These are phyloP conservation scores for Suhomyces choctaworum DNA, from an alignment of 1,139 yeast genomes.

Conservation along the genomic window DNA sequence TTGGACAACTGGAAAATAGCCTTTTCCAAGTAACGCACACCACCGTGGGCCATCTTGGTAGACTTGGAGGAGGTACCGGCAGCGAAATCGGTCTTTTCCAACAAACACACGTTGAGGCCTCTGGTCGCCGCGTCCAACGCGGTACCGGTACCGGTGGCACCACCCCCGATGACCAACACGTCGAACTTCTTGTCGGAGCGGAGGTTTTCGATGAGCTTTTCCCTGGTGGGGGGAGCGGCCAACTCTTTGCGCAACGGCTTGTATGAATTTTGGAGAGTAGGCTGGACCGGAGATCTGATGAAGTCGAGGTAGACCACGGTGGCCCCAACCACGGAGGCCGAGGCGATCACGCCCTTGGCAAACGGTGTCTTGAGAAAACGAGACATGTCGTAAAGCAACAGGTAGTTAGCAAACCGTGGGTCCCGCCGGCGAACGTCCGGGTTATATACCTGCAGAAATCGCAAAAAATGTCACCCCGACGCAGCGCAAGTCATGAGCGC, in stretches of 20 bases:
- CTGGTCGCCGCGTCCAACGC: constrained; percentile 91
- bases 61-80: constrained; percentile 91
- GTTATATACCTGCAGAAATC: neutral
- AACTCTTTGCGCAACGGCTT: constrained; percentile 39
- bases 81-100: constrained; percentile 88
- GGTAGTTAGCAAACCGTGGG: too few species aligned
- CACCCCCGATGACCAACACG: constrained; percentile 87
- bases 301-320: constrained; percentile 46
- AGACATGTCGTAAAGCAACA: constrained; percentile 8
- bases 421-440: too few species aligned
- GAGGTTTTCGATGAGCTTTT: constrained; percentile 34
- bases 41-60: constrained; percentile 98
- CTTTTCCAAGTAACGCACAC: constrained; percentile 92
- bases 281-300: constrained; percentile 36
- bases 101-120: constrained; percentile 83
- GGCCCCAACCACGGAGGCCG: constrained; percentile 39
- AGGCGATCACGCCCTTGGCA: constrained; percentile 20
- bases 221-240: constrained; percentile 37
- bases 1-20: constrained; percentile 90
- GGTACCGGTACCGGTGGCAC: constrained; percentile 93
- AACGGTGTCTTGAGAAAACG: constrained; percentile 28
- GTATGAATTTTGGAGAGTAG: constrained; percentile 33
- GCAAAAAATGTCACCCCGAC: neutral
- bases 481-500: constrained; percentile 1
- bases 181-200: constrained; percentile 60